A percentile compares a stretch with the other conserved stretches of the same genome.
Conservation (phyloP, 23 red algal species). For the Gracilaria domingensis region DNA sequence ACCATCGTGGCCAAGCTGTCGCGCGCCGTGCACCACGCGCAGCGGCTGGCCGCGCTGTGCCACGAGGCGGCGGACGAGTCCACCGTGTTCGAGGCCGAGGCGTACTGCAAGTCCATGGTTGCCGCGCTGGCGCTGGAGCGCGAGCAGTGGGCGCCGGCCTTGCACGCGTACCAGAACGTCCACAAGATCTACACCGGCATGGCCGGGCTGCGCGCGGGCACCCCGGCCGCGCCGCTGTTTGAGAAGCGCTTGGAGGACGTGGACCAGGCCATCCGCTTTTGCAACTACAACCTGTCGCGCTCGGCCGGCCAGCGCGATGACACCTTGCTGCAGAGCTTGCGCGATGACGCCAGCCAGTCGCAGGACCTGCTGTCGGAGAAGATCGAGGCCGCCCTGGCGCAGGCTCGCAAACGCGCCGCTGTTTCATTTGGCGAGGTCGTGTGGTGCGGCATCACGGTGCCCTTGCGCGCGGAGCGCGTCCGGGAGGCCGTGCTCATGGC, state of each 20-base stretch:
- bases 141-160: slow-evolving; percentile 57
- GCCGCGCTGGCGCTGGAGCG: slow-evolving; percentile 65
- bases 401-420: slow-evolving; percentile 44
- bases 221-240: slow-evolving; percentile 45
- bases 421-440: slow-evolving; percentile 49
- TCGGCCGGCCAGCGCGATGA: slow-evolving; percentile 25
- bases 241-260: slow-evolving; percentile 75
- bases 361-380: slow-evolving; percentile 36
- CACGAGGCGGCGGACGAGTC: slow-evolving; percentile 34
- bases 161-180: slow-evolving; percentile 48
- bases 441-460: slow-evolving; percentile 70
- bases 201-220: slow-evolving; percentile 41
- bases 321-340: slow-evolving; percentile 19
- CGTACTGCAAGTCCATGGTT: slow-evolving; percentile 72
- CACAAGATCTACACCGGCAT: slow-evolving; percentile 66
- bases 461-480: slow-evolving; percentile 62
- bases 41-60: slow-evolving; percentile 42
- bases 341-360: slow-evolving; percentile 18
- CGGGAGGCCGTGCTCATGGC: slow-evolving; percentile 70
- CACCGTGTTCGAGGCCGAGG: slow-evolving; percentile 77
- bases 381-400: slow-evolving; percentile 51
- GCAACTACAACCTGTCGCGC: slow-evolving; percentile 68
- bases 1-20: slow-evolving; percentile 45
- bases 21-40: slow-evolving; percentile 68
- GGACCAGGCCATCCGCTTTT: slow-evolving; percentile 76